A percentile compares a stretch with the other conserved stretches of the same genome.
phyloP scores from a whole-genome alignment of 75 land plant species.

The Larix kaempferi region DNA sequence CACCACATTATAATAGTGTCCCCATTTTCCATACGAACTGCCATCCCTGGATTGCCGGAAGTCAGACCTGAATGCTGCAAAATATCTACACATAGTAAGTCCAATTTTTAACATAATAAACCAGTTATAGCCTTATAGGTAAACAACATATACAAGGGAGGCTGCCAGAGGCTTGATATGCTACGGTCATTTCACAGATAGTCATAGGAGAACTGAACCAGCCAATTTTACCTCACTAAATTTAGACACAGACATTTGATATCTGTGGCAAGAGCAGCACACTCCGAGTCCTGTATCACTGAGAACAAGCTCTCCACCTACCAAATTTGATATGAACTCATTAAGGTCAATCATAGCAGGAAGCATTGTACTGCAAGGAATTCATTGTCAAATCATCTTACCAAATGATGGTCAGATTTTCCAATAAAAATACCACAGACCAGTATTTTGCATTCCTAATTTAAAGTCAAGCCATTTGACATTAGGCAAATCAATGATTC shows the following conservation, averaged over 20 bases:
- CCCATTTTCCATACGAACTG: constrained; percentile 69
- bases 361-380: constrained; percentile 8
- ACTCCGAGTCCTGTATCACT: constrained; percentile 68
- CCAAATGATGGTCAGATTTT: not conserved
- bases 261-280: constrained; percentile 62
- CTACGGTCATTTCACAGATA: not conserved
- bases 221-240: constrained; percentile 64
- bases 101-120: not conserved
- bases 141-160: not conserved
- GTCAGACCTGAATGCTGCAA: constrained; percentile 73
- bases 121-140: not conserved
- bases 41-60: constrained; percentile 56
- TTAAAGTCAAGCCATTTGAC: not conserved
- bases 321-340: constrained; percentile 12
- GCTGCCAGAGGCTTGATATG: not conserved
- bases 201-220: not conserved
- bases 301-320: constrained; percentile 76
- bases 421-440: not conserved
- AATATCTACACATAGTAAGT: not conserved
- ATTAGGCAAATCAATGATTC: not conserved
- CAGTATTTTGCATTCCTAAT: not conserved
- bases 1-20: constrained; percentile 73
- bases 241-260: constrained; percentile 62
- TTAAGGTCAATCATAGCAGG: not conserved
- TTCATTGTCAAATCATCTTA: not conserved